A percentile compares a stretch with the other conserved stretches of the same genome.
These are phyloP conservation scores for Lactifluus rugatus DNA, from an alignment of 768 basidiomycete species.

Conservation along the genomic window DNA sequence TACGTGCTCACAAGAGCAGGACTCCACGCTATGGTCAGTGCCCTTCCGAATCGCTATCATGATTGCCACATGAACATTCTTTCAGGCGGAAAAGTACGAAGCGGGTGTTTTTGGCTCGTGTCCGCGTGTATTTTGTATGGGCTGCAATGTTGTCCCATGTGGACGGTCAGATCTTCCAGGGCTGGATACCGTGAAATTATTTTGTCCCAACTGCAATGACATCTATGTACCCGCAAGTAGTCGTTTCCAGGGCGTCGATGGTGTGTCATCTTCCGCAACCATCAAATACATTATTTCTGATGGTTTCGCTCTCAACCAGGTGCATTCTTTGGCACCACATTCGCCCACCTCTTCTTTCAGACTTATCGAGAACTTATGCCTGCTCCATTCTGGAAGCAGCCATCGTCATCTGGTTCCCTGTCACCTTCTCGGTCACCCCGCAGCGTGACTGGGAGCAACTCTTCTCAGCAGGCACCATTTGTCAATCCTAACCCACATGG, in stretches of 20 bases:
- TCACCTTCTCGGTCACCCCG: slow-evolving; percentile 48
- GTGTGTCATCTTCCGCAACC: slow-evolving; percentile 35
- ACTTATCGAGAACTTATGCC: slow-evolving; percentile 93
- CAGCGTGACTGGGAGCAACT: slow-evolving; percentile 40
- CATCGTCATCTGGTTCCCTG: slow-evolving; percentile 38
- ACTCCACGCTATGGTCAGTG: slow-evolving; percentile 81
- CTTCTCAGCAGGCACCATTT: slow-evolving; percentile 45
- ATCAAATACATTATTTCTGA: neutral
- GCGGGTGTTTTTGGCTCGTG: slow-evolving; percentile 84
- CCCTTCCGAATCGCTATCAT: slow-evolving; percentile 12
- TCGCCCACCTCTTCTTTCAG: slow-evolving; percentile 95
- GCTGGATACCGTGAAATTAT: slow-evolving; percentile 94
- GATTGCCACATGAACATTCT: slow-evolving; percentile 14
- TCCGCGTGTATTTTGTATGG: slow-evolving; percentile 89
- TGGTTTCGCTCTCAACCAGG: slow-evolving; percentile 38
- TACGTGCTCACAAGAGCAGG: slow-evolving; percentile 94
- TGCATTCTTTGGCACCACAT: slow-evolving; percentile 99
- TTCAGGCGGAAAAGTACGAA: slow-evolving; percentile 93
- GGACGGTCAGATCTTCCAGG: slow-evolving; percentile 94
- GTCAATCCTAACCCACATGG: slow-evolving; percentile 84
- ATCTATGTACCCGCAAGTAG: slow-evolving; percentile 93
- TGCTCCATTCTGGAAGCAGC: slow-evolving; percentile 81
- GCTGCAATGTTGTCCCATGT: slow-evolving; percentile 85
- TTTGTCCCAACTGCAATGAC: slow-evolving; percentile 96
- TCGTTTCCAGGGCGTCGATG: slow-evolving; percentile 92